These are phyloP conservation scores for Xylaria curta DNA, from an alignment of 495 filamentous ascomycete genomes.

Conservation along the genomic window DNA sequence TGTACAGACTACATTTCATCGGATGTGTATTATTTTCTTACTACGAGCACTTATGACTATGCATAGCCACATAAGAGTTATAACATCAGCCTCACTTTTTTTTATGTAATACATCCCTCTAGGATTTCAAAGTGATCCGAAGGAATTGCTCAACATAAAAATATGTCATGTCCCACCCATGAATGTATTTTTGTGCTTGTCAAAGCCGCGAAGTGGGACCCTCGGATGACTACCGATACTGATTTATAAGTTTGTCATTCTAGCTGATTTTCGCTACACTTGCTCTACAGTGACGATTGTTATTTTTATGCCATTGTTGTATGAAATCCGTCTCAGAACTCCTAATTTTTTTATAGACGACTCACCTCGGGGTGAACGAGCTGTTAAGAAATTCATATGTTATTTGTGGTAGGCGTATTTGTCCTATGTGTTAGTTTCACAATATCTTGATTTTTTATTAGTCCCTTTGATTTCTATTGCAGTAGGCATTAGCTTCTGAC, in stretches of 20 bases:
- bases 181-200: background rate
- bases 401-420: background rate
- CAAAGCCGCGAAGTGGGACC: background rate
- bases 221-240: background rate
- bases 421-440: background rate
- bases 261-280: background rate
- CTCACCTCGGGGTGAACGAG: background rate
- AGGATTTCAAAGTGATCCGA: background rate
- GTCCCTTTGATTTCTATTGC: background rate
- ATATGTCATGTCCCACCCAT: background rate
- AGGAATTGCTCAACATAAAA: constrained; percentile 11
- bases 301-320: background rate
- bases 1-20: background rate
- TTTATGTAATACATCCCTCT: background rate
- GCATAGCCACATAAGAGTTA: background rate
- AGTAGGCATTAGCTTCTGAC: background rate
- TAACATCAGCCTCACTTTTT: background rate
- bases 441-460: background rate
- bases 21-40: background rate
- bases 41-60: background rate
- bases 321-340: background rate
- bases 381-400: no score
- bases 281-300: background rate
- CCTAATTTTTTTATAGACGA: background rate
- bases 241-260: background rate